phyloP scores from a whole-genome alignment of 2,329 filamentous ascomycete species.

The Phaeophleospora eucalypticola region DNA sequence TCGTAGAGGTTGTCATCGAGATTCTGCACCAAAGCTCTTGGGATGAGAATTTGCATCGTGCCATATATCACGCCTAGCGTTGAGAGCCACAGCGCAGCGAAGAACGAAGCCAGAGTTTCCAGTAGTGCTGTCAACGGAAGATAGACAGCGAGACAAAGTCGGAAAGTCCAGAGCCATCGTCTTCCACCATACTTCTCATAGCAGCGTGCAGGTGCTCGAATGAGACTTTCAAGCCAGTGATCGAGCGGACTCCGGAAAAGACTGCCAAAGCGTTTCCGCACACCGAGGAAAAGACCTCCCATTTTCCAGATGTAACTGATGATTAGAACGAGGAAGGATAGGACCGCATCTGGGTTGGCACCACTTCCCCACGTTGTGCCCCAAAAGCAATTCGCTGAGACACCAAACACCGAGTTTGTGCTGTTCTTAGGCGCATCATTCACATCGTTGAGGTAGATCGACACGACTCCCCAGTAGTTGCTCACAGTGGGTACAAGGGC shows the following conservation, averaged over 20 bases:
- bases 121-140: constrained; percentile 13
- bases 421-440: not conserved
- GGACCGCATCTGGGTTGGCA: constrained; percentile 22
- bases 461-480: constrained; percentile 18
- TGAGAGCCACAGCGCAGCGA: constrained; percentile 22
- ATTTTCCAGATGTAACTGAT: constrained; percentile 28
- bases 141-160: constrained; percentile 10
- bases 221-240: constrained; percentile 12
- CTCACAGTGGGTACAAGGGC: constrained; percentile 21
- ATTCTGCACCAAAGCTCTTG: constrained; percentile 12
- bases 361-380: constrained; percentile 14
- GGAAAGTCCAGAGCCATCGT: constrained; percentile 11
- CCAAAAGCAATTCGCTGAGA: constrained; percentile 21
- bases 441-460: not conserved
- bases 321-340: constrained; percentile 22
- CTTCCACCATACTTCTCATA: constrained; percentile 8
- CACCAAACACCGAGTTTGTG: constrained; percentile 9
- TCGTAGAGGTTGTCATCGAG: constrained; percentile 6
- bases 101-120: constrained; percentile 23
- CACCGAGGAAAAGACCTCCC: constrained; percentile 17
- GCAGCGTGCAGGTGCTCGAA: constrained; percentile 9
- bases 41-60: constrained; percentile 23
- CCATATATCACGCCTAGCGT: constrained; percentile 24
- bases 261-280: constrained; percentile 11
- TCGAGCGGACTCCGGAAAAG: constrained; percentile 16